These are phyloP conservation scores for Blastobotrys raffinosifermentans DNA, from an alignment of 1,139 yeast genomes.

Conservation along the genomic window DNA sequence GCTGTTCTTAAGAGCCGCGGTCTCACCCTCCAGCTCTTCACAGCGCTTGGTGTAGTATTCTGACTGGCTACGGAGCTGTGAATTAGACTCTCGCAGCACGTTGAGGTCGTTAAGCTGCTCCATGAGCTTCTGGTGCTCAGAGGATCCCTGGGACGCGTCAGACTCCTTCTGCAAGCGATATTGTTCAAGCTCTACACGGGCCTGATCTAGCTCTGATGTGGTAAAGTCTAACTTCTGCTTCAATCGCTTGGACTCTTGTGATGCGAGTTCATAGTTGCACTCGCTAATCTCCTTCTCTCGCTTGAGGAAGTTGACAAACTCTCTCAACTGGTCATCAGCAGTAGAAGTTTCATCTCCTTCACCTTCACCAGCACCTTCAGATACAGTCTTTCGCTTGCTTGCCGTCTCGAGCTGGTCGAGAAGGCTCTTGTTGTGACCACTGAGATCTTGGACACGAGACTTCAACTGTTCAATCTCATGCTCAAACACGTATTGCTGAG, in stretches of 20 bases:
- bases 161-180: slow-evolving; percentile 36
- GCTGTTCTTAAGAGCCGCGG: slow-evolving; percentile 30
- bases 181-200: slow-evolving; percentile 27
- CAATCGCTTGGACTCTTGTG: slow-evolving; percentile 46
- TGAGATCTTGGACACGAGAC: slow-evolving; percentile 48
- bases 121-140: slow-evolving; percentile 49
- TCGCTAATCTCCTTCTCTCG: slow-evolving; percentile 73
- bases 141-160: slow-evolving; percentile 38
- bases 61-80: slow-evolving; percentile 55
- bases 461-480: slow-evolving; percentile 48
- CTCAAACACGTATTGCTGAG: slow-evolving; percentile 41
- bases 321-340: slow-evolving; percentile 40
- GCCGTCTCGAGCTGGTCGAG: slow-evolving; percentile 60
- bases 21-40: slow-evolving; percentile 32
- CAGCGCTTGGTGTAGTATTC: slow-evolving; percentile 31
- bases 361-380: slow-evolving; percentile 3
- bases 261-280: slow-evolving; percentile 46
- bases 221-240: slow-evolving; percentile 35
- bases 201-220: slow-evolving; percentile 29
- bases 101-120: slow-evolving; percentile 64
- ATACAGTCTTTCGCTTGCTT: slow-evolving; percentile 9
- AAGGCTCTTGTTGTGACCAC: slow-evolving; percentile 60
- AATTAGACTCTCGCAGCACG: slow-evolving; percentile 67
- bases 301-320: slow-evolving; percentile 58
- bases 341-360: slow-evolving; percentile 10